Base-by-base conservation (phyloP, 2,329 filamentous ascomycete species). In the Hypoxylon sp. region DNA sequence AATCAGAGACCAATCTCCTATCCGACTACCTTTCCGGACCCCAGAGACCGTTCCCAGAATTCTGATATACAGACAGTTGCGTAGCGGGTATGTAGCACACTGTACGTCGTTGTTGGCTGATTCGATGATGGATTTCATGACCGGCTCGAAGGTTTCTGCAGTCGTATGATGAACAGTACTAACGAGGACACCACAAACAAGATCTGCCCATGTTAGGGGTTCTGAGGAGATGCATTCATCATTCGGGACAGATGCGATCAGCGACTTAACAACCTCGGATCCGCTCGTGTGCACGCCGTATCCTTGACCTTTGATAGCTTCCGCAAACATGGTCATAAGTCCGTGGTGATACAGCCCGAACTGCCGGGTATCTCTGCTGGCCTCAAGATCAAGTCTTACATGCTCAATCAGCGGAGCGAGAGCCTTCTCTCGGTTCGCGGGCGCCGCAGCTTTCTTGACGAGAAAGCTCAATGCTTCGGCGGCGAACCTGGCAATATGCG, bases 391-490 rank as follows among this genome's bases (percentile, higher is more conserved):
- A 9, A 87, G 80, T 51, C 92, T 86, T 0, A 91, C 88, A 77
- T 93, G 90, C 11, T 85, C 81, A 1, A 97, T 80, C n/a, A 97
- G 89, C 11, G 84, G 79, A 11, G 86, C 82, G 33, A 99, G 82
- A 0, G 93, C 88, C 24, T 83, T 86, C 69, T 95, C 91, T 70
- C 93, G 89, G 68, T 92, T 88, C 58, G 93, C 92, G 2, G 89
- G 86, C 14, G 91, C 86, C 1, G 91, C 94, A 5, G 94, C 91
- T 80, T 97, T 98, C 74, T 93, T 91, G 18, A 99, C 85, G 18
- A 99, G 83, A 74, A 98, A 99, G 70, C 94, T 97, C 81, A 99
- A 86, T 2, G 96, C 93, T 80, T 99, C 96, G 24, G 96, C 96
- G 11, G 95, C 92, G 78, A 98, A 99, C 57, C 94, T 89, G 22